A percentile compares a stretch with the other conserved stretches of the same genome.
Evolutionary conservation across 2,329 filamentous ascomycete genomes (phyloP).

Genomic region (Colletotrichum musae): DNA sequence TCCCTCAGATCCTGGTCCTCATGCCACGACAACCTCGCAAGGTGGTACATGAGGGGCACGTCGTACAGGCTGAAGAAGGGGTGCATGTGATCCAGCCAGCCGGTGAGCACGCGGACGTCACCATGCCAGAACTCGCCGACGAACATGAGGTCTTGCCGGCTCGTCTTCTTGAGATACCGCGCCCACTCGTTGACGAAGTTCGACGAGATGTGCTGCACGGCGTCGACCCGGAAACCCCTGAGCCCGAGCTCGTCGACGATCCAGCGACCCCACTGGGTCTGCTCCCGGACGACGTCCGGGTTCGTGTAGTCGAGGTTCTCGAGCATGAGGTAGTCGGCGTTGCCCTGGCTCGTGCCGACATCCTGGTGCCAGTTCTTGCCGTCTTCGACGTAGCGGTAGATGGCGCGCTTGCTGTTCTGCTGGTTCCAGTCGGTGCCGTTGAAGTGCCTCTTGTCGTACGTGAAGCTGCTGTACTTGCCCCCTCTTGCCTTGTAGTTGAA

Average conservation of each 20-base stretch:
- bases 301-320: slow-evolving; percentile 39
- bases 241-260: slow-evolving; percentile 34
- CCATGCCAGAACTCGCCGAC: slow-evolving; percentile 39
- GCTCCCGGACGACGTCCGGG: slow-evolving; percentile 33
- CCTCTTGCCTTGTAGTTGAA: slow-evolving; percentile 33
- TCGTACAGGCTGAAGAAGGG: slow-evolving; percentile 38
- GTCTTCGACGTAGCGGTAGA: slow-evolving; percentile 36
- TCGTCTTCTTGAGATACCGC: slow-evolving; percentile 18
- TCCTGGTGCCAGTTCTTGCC: slow-evolving; percentile 40
- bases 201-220: slow-evolving; percentile 41
- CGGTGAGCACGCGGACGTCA: slow-evolving; percentile 32
- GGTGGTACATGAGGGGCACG: slow-evolving; percentile 36
- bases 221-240: slow-evolving; percentile 32
- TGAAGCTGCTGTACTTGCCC: slow-evolving; percentile 39
- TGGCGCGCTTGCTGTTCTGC: slow-evolving; percentile 32
- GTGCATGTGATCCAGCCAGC: slow-evolving; percentile 34
- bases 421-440: slow-evolving; percentile 40
- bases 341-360: slow-evolving; percentile 34
- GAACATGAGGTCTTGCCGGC: slow-evolving; percentile 29
- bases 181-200: slow-evolving; percentile 38
- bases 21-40: slow-evolving; percentile 36
- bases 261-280: slow-evolving; percentile 35
- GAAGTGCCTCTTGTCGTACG: slow-evolving; percentile 39
- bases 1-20: slow-evolving; percentile 24
- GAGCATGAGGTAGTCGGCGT: slow-evolving; percentile 38